Evolutionary conservation across 176 grass and related monocot species (phyloP), one percentile per base, ranked within the genome.

Genomic region (Chloris gayana): DNA sequence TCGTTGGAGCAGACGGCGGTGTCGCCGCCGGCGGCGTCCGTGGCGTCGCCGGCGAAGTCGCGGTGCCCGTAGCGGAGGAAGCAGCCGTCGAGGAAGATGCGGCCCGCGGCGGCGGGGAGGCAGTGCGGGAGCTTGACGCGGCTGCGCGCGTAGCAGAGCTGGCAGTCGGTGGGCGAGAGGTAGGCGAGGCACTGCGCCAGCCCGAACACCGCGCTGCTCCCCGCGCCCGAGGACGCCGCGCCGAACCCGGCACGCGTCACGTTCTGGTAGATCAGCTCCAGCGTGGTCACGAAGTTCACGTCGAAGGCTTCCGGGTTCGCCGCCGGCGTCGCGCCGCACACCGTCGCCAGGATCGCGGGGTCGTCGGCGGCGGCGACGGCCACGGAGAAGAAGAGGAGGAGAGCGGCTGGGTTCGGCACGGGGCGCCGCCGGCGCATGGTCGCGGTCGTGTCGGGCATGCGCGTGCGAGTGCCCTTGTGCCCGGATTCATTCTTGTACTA

Each of bases 81-180:
- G 89, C 94, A 97, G 1, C 94, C 94, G 73, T 97, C 94, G 54
- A 93, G 64, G 53, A 85, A 93, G 70, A 97, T 87, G 3, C 94
- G 81, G 4, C 85, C 90, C 29, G 26, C 80, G 69, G 33, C 58
- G 12, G 85, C 70, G 1, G 94, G 93, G 33, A 93, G 89, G 86
- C 94, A 97, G 79, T 75, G 83, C 1, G 91, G 94, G 47, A 97
- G 80, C 77, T 97, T 93, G 14, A 91, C 60, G 53, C 94, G 87
- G 80, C 88, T 89, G 85, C 91, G 72, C 33, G 77, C 81, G 71
- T 93, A 97, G 84, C 94, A 97, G 67, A 97, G 88, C 80, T 91
- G 91, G 84, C 94, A 93, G 71, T 87, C 80, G 14, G 81, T 89
- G 0, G 57, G 31, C 46, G 94, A 91, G n/a, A 93, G 88, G 76